A percentile compares a stretch with the other conserved stretches of the same genome.
Conservation (phyloP, 2,329 filamentous ascomycete species). For the Myotisia sp. region DNA sequence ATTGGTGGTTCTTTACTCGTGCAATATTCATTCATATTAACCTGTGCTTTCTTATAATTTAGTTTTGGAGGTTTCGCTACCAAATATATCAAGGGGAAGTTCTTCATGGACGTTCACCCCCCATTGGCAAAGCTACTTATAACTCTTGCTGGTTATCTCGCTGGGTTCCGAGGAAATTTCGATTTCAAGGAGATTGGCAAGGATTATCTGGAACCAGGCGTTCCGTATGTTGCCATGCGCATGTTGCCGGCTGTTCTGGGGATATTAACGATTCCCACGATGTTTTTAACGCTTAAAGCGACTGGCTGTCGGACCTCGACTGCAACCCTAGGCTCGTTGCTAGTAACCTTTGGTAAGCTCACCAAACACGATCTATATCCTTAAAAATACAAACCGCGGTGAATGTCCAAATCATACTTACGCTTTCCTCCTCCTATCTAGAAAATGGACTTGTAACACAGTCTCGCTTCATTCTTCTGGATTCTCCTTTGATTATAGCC, state of each 20-base stretch:
- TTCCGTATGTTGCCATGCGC: constrained; percentile 96
- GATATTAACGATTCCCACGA: constrained; percentile 73
- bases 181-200: constrained; percentile 99
- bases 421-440: no score
- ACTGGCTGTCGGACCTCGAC: constrained; percentile 77
- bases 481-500: constrained; percentile 85
- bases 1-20: no score
- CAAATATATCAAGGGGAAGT: constrained; percentile 98
- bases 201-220: constrained; percentile 86
- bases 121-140: constrained; percentile 94
- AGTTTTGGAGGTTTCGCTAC: constrained; percentile 96
- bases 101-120: constrained; percentile 99
- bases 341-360: constrained; percentile 72
- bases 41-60: constrained; percentile 8
- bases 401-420: neutral
- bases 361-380: neutral
- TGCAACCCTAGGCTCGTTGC: constrained; percentile 63
- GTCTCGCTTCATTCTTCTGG: constrained; percentile 85
- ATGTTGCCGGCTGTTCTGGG: constrained; percentile 81
- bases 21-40: constrained; percentile 1
- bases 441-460: constrained; percentile 94
- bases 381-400: no score
- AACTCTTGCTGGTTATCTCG: constrained; percentile 84
- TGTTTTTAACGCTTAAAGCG: constrained; percentile 90
- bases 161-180: constrained; percentile 87